Evolutionary conservation across 306 rosid species (phyloP).

Genomic region (Oxytropis ochrocephala): DNA sequence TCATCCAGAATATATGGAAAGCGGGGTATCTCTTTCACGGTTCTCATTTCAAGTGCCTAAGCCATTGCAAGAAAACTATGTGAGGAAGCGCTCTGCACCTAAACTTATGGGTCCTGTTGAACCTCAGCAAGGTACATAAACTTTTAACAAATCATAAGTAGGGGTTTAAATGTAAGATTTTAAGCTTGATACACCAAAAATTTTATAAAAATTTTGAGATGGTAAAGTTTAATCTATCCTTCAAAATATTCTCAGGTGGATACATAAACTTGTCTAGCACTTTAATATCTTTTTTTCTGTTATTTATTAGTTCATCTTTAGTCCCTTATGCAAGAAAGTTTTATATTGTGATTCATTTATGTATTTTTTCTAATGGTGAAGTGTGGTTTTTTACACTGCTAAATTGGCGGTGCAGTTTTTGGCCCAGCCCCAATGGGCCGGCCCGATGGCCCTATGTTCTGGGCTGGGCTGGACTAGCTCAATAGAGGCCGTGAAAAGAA

Average conservation of each 20-base stretch:
- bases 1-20: slow-evolving; percentile 60
- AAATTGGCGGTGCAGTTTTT: background rate
- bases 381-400: background rate
- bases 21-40: slow-evolving; percentile 51
- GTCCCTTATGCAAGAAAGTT: background rate
- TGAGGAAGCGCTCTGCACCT: slow-evolving; percentile 62
- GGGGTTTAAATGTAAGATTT: background rate
- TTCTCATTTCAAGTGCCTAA: slow-evolving; percentile 81
- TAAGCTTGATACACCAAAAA: background rate
- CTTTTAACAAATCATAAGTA: background rate
- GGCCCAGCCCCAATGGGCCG: no score
- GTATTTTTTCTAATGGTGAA: background rate
- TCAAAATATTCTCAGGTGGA: background rate
- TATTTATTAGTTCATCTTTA: background rate
- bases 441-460: no score
- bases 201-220: background rate
- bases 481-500: no score
- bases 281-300: background rate
- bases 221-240: background rate
- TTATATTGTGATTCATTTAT: background rate
- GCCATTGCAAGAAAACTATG: slow-evolving; percentile 85
- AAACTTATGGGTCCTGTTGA: slow-evolving; percentile 34
- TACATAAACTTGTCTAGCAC: background rate
- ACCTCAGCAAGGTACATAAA: slow-evolving; percentile 48
- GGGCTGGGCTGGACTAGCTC: no score